phyloP scores from a whole-genome alignment of 352 stramenopile genomes.

The Elongisporangium undulatum region DNA sequence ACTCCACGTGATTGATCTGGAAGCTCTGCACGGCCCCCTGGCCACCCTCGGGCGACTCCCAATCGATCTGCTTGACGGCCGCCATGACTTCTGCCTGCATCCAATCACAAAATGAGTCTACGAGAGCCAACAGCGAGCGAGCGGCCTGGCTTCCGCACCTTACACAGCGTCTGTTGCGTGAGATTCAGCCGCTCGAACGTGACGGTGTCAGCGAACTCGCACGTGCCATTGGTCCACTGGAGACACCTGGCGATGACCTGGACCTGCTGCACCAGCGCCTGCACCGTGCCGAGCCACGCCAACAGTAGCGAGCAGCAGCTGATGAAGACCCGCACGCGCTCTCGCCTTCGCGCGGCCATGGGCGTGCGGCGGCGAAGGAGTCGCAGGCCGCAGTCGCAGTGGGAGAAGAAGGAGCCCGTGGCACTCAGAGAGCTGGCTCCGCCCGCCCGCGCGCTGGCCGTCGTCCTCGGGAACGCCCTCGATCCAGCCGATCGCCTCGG shows the following conservation, averaged over 20 bases:
- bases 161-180: slow-evolving; percentile 65
- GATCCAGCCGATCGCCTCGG: slow-evolving; percentile 1
- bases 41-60: slow-evolving; percentile 44
- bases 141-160: slow-evolving; percentile 20
- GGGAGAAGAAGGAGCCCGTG: background rate
- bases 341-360: background rate
- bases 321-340: background rate
- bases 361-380: background rate
- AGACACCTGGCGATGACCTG: slow-evolving; percentile 59
- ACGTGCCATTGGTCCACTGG: slow-evolving; percentile 44
- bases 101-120: background rate
- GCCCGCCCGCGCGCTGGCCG: too few species aligned
- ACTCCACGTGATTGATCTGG: slow-evolving; percentile 52
- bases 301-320: slow-evolving; percentile 6
- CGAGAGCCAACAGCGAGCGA: background rate
- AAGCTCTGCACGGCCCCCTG: slow-evolving; percentile 57
- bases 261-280: slow-evolving; percentile 48
- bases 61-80: slow-evolving; percentile 83
- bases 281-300: background rate
- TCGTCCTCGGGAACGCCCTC: background rate
- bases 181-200: slow-evolving; percentile 41
- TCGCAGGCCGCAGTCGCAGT: background rate
- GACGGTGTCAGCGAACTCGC: slow-evolving; percentile 47
- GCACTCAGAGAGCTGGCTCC: background rate
- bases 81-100: slow-evolving; percentile 64